Evolutionary conservation across 352 stramenopile species (phyloP), one percentile per base, ranked within the genome.

Genomic region (Pythium volutum): DNA sequence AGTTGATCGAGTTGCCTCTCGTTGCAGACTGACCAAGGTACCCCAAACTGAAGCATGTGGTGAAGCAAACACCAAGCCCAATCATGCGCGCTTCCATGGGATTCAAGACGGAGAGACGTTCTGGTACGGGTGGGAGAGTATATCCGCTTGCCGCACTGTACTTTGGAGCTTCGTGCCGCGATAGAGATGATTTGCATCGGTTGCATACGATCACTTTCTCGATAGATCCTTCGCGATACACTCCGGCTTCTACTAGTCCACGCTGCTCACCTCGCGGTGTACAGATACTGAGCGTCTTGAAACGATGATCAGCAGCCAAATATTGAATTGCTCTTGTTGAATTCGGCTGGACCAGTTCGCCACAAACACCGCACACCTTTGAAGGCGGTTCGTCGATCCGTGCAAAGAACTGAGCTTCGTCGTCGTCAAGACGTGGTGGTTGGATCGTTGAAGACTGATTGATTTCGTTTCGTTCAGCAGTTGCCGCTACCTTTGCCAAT

Each of bases 1-100:
- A 63, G 36, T 51, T 51, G 15, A 59, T 59, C 2, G 53, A 59
- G 26, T 59, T 59, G 16, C 53, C 53, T 25, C 53, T 9, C 4
- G 53, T 43, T 1, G 53, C 53, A 4, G 25, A 6, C 22, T 59
- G 53, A 0, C 39, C 53, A 1, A 59, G 27, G 7, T 0, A 4
- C 5, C 53, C 53, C 2, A 59, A 18, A 12, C 25, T 31, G n/a
- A 43, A 59, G 18, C 53, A 59, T 0, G 53, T 59, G 0, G 53
- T 59, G 22, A 59, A 59, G n/a, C 53, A 59, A 3, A 59, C 18
- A 1, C 53, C 53, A 8, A 59, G 39, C 1, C 53, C 53, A 43
- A 59, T 42, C 53, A 59, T 51, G 2, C 53, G 15, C 6, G 53
- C 38, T 4, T 59, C 53, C 38, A 59, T 59, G 1, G 53, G 53